Evolutionary conservation across 2,329 filamentous ascomycete genomes (phyloP).

Genomic region (Chaetomium strumarium): DNA sequence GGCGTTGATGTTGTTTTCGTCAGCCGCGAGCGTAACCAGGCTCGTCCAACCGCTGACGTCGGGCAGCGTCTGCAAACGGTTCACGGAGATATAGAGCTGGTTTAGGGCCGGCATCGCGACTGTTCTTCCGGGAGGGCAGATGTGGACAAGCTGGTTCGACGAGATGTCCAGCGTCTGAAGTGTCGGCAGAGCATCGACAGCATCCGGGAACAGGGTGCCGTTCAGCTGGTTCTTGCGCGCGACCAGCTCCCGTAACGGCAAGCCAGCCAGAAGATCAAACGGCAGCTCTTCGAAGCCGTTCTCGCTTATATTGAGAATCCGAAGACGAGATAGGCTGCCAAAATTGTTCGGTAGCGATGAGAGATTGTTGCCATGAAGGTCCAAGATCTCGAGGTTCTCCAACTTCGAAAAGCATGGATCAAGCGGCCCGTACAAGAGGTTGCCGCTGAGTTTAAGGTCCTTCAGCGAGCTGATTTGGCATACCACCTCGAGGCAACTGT

Average conservation of each 20-base stretch:
- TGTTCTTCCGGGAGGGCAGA: slow-evolving; percentile 38
- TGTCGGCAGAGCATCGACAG: slow-evolving; percentile 51
- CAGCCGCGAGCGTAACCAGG: slow-evolving; percentile 66
- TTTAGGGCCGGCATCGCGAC: slow-evolving; percentile 67
- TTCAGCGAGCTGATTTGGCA: slow-evolving; percentile 65
- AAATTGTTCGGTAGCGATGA: slow-evolving; percentile 63
- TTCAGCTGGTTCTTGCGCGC: slow-evolving; percentile 73
- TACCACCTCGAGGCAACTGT: slow-evolving; percentile 65
- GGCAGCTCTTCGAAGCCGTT: slow-evolving; percentile 70
- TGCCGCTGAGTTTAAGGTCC: slow-evolving; percentile 77
- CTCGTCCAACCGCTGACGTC: slow-evolving; percentile 67
- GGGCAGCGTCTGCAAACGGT: slow-evolving; percentile 68
- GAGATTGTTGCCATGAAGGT: slow-evolving; percentile 76
- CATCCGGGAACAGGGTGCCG: slow-evolving; percentile 63
- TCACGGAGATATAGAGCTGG: slow-evolving; percentile 71
- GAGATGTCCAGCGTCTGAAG: slow-evolving; percentile 75
- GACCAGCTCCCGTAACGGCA: slow-evolving; percentile 68
- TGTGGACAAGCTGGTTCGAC: slow-evolving; percentile 62
- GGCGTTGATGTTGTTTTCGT: slow-evolving; percentile 71
- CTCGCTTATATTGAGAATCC: slow-evolving; percentile 71
- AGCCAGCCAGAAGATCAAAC: slow-evolving; percentile 58
- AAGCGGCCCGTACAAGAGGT: slow-evolving; percentile 64
- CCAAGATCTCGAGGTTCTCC: slow-evolving; percentile 67
- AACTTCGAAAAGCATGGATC: slow-evolving; percentile 59
- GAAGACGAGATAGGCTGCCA: slow-evolving; percentile 61